phyloP scores from a whole-genome alignment of 2,329 filamentous ascomycete species.

The Pezicula neosporulosa region DNA sequence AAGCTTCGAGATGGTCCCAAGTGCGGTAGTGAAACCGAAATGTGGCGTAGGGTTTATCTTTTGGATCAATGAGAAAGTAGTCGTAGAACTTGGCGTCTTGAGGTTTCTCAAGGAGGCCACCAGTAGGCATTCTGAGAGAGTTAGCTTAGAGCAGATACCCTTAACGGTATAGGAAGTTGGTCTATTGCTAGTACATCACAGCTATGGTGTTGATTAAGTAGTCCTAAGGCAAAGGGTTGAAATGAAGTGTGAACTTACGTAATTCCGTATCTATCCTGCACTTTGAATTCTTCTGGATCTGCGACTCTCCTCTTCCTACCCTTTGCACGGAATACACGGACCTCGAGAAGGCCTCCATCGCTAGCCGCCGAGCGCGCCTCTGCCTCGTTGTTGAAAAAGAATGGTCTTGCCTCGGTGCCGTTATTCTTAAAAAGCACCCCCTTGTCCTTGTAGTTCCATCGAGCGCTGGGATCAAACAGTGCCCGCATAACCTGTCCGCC shows the following conservation, averaged over 20 bases:
- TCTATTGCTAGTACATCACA: neutral
- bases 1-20: constrained; percentile 41
- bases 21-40: constrained; percentile 57
- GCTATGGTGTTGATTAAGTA: neutral
- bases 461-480: constrained; percentile 44
- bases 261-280: constrained; percentile 49
- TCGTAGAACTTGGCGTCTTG: constrained; percentile 49
- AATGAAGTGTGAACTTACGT: constrained; percentile 36
- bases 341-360: constrained; percentile 53
- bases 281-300: constrained; percentile 39
- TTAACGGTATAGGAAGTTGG: neutral
- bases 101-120: constrained; percentile 49
- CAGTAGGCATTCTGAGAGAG: constrained; percentile 42
- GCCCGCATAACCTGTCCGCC: constrained; percentile 40
- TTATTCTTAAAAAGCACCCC: constrained; percentile 26
- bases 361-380: constrained; percentile 35
- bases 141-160: neutral
- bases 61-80: constrained; percentile 48
- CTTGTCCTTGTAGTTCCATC: constrained; percentile 37
- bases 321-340: constrained; percentile 49
- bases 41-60: constrained; percentile 46
- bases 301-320: constrained; percentile 40
- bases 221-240: neutral
- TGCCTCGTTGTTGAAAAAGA: constrained; percentile 40
- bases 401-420: constrained; percentile 46